phyloP scores from a whole-genome alignment of 495 filamentous ascomycete genomes.

The Penicillium crystallinum region DNA sequence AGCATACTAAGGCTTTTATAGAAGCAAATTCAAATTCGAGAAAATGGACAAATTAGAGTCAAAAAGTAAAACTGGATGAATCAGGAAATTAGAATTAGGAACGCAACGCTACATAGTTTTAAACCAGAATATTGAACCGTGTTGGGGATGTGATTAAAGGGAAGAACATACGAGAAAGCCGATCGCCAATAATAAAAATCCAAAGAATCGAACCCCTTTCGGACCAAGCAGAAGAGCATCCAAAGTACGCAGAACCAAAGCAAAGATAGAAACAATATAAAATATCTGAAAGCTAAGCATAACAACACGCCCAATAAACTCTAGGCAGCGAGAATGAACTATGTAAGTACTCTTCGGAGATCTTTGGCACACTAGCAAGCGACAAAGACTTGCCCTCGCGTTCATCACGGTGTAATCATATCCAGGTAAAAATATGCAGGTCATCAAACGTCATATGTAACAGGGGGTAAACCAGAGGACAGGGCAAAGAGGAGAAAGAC shows the following conservation, averaged over 20 bases:
- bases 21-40: too few species aligned
- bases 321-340: not conserved
- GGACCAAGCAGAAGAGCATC: too few species aligned
- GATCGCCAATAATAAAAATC: too few species aligned
- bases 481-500: not conserved
- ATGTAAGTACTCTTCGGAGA: not conserved
- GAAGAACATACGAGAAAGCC: too few species aligned
- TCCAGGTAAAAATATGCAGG: constrained; percentile 6
- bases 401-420: constrained; percentile 3
- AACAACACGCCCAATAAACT: not conserved
- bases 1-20: too few species aligned
- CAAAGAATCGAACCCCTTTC: too few species aligned
- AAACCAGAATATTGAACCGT: too few species aligned
- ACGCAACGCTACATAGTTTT: too few species aligned
- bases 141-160: too few species aligned
- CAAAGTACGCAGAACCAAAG: not conserved
- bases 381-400: not conserved
- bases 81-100: too few species aligned
- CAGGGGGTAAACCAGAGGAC: not conserved
- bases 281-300: not conserved
- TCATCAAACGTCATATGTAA: constrained; percentile 6
- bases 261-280: not conserved
- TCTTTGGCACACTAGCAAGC: not conserved
- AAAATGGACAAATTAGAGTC: too few species aligned
- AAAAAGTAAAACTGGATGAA: too few species aligned